Base-by-base conservation (phyloP, 345 rosid species). In the Microcos paniculata region DNA sequence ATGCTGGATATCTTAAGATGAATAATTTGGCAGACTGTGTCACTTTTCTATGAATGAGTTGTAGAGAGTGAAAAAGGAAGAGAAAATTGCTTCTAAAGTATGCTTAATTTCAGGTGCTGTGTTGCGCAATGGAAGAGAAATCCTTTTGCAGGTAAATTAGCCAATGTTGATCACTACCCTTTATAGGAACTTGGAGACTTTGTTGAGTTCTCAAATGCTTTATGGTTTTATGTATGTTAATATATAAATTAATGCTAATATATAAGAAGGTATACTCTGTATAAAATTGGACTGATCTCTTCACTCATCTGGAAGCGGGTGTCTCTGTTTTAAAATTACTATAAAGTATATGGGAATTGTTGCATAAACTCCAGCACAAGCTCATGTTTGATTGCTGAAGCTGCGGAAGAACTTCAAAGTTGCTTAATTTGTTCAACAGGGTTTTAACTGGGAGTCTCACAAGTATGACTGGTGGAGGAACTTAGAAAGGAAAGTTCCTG, bases 371-470 rank as follows among this genome's bases (percentile, higher is more conserved):
- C 49, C 33, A 26, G 63, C 55, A 48, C 13, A 64, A 66, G 28
- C 55, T 80, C 51, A 35, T 16, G 30, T 76, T 79, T 71, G 51
- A 57, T 8, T 53, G 59, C 76, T 48, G 48, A 74, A 65, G 75
- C 51, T n/a, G 28, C 16, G 71, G 71, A 72, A 72, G 68, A 72
- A 15, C 16, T 56, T 73, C 62, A 55, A 63, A 69, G 53, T 59
- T 16, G 49, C 56, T 61, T 43, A 65, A 46, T 79, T 75, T 79
- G 42, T 56, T 61, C 55, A 24, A 80, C 88, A 92, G 98, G 94
- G 90, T 59, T 92, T 89, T 80, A 90, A 94, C 75, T 94, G 98
- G 98, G 98, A 94, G 74, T 92, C 98, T 81, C 90, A 90, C 48
- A 94, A 94, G 81, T 52, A 89, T 79, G 88, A 91, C 67, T 94